Evolutionary conservation across 495 filamentous ascomycete species (phyloP), one percentile per base, ranked within the genome.

Genomic region (Halenospora varia): DNA sequence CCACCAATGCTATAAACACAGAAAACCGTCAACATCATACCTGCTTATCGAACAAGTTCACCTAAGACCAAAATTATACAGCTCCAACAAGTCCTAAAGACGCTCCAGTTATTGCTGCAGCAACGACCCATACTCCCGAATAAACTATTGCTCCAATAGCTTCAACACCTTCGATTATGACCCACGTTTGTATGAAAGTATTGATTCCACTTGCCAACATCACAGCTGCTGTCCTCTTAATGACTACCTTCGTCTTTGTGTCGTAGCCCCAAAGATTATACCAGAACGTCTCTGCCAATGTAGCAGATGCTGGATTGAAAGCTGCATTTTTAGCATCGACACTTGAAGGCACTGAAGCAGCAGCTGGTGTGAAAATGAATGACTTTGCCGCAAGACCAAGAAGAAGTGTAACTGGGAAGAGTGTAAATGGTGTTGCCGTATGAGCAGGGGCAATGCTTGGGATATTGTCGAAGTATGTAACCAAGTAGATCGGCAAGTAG

Each of bases 351-450:
- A 71, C 75, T 2, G 79, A 79, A 1, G 79, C 73, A 11, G 82
- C 82, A 59, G 84, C 68, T 13, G 83, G 89, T 25, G 83, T 84
- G 66, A 95, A 92, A 54, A 96, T 80, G 68, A 95, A 90, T 47
- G 77, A 77, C 45, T 80, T 77, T 22, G 85, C 84, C 1, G 88
- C 87, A 57, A 80, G 76, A 9, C 91, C 91, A n/a, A 78, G 70
- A 24, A 73, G 60, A 10, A 80, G 60, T 0, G 69, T 65, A 22
- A 81, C 73, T 1, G 82, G 83, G n/a, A 88, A 64, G 39, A 90
- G 70, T 0, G 75, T 71, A 51, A 80, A 48, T 45, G 85, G 74
- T 1, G 77, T 79, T 13, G 82, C 80, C 15, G 77, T 76, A 64
- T 89, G 80, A 10, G 83, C 86, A 25, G 77, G 71, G 25, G 74